Evolutionary conservation across 805 yeast genomes (phyloP), one percentile per base, ranked within the genome.

Genomic region (Zygotorulaspora chibaensis): DNA sequence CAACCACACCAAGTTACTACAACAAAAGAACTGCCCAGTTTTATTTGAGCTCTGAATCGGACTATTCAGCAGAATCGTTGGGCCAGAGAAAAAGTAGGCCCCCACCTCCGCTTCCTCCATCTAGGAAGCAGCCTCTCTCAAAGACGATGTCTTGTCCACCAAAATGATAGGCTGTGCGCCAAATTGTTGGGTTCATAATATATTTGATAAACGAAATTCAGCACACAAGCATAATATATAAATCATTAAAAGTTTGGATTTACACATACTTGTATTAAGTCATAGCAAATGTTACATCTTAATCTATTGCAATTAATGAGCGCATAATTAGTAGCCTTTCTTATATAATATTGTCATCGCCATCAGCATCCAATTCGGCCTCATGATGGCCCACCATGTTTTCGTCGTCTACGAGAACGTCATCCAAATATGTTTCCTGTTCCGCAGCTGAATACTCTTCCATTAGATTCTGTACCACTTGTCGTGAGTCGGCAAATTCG

Each of bases 401-500:
- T 38, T 67, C 70, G 36, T 68, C 72, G 30, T 65, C 71, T 3
- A 62, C 28, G 11, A 65, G 45, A 6, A 62, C 58, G 40, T 69
- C 73, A 53, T 70, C 71, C 35, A 72, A 50, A 43, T 69, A 70
- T 16, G 59, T 54, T 41, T 80, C 81, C 15, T 79, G 70, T 56
- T 82, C 86, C 27, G 86, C 87, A 2, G 81, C 75, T 55, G 79
- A 80, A 61, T 88, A 91, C 58, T 86, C 93, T 38, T 82, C 85
- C 39, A 91, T 84, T 11, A 87, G 76, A 35, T 77, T 76, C 57
- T 83, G 79, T 0, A 89, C 91, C 36, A 83, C 84, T 55, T 83
- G 79, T 54, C 91, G 76, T 3, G 90, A 71, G 53, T 86, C 81
- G 45, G 80, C 86, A 58, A 91, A 91, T 49, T 95, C 98, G 25